Conservation (phyloP, 2,329 filamentous ascomycete genomes). For the Hortaea werneckii region DNA sequence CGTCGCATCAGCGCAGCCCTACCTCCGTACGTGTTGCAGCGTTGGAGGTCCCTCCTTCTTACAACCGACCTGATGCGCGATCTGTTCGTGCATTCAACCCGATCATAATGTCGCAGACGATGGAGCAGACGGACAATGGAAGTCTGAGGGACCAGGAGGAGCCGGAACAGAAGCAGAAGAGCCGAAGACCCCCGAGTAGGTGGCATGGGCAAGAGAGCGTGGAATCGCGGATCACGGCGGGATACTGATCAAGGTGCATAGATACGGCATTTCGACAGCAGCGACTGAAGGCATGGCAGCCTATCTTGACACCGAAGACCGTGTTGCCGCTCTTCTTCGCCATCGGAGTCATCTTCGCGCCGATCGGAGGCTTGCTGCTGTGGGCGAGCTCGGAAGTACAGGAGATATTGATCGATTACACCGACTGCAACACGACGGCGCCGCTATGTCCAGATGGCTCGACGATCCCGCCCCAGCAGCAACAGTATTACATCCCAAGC, state of each 20-base stretch:
- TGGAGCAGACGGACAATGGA: conserved; percentile 34
- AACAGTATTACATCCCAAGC: conserved; percentile 40
- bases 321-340: conserved; percentile 84
- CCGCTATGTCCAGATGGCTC: conserved; percentile 35
- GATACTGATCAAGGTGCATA: conserved; percentile 30
- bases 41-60: background rate
- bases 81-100: background rate
- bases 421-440: conserved; percentile 51
- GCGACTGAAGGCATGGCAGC: conserved; percentile 96
- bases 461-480: conserved; percentile 24
- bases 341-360: conserved; percentile 84
- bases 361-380: conserved; percentile 76
- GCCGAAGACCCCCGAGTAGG: conserved; percentile 75
- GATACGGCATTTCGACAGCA: conserved; percentile 97
- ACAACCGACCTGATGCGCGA: background rate
- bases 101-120: conserved; percentile 35
- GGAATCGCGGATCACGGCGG: background rate
- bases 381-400: conserved; percentile 80
- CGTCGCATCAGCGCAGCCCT: background rate
- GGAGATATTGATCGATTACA: conserved; percentile 87
- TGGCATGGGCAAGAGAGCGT: background rate
- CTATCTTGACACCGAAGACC: conserved; percentile 90
- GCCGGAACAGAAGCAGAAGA: conserved; percentile 69
- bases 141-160: conserved; percentile 33
- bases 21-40: background rate